phyloP scores from a whole-genome alignment of 2,329 filamentous ascomycete genomes.

The Paraphoma chrysanthemicola region DNA sequence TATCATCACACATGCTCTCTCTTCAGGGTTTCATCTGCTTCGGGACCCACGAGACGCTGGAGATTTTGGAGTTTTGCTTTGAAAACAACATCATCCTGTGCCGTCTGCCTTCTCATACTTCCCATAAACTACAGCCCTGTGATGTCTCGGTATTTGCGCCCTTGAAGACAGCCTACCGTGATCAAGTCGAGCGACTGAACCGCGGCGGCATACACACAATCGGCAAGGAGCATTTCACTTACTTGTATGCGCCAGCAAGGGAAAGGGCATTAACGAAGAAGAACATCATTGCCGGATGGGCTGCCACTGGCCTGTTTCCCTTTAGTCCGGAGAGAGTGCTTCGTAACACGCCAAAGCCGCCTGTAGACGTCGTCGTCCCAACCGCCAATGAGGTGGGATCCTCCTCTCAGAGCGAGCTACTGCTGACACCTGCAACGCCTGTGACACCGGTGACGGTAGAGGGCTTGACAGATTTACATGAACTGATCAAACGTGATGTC shows the following conservation, averaged over 20 bases:
- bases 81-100: slow-evolving; percentile 32
- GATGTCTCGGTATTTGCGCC: slow-evolving; percentile 12
- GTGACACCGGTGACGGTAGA: slow-evolving; percentile 21
- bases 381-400: slow-evolving; percentile 3
- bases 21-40: too few species aligned
- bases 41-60: slow-evolving; percentile 43
- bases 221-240: slow-evolving; percentile 23
- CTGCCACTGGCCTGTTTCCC: slow-evolving; percentile 31
- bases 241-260: slow-evolving; percentile 29
- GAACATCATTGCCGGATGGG: slow-evolving; percentile 39
- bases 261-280: slow-evolving; percentile 26
- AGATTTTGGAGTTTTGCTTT: slow-evolving; percentile 42
- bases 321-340: slow-evolving; percentile 44
- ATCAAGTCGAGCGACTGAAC: slow-evolving; percentile 18
- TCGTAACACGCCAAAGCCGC: slow-evolving; percentile 28
- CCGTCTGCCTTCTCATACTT: slow-evolving; percentile 15
- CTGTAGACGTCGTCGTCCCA: slow-evolving; percentile 15
- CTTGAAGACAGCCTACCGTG: slow-evolving; percentile 17
- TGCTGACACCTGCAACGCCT: slow-evolving; percentile 33
- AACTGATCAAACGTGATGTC: slow-evolving; percentile 19
- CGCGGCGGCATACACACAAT: slow-evolving; percentile 12
- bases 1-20: too few species aligned
- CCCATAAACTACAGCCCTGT: slow-evolving; percentile 22
- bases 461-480: slow-evolving; percentile 19
- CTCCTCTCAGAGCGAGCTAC: slow-evolving; percentile 18